phyloP scores from a whole-genome alignment of 2,329 filamentous ascomycete genomes.

The Alternaria infectoria region DNA sequence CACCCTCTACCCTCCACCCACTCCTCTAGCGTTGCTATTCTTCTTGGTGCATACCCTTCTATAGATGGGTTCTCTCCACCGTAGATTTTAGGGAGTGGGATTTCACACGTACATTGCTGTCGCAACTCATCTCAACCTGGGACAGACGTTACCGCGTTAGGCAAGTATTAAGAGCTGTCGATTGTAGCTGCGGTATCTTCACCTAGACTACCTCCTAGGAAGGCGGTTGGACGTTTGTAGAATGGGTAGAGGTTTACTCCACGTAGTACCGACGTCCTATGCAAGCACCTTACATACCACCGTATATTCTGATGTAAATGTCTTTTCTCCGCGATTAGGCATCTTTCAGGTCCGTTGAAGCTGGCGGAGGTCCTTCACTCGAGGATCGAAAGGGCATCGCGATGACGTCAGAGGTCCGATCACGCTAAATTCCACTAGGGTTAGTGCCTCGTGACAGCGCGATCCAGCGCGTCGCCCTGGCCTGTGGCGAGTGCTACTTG shows the following conservation, averaged over 20 bases:
- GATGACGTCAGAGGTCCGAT: not conserved
- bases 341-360: not conserved
- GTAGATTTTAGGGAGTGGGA: not conserved
- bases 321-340: not conserved
- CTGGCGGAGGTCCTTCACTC: not conserved
- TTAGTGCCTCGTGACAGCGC: conserved; percentile 24
- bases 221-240: not conserved
- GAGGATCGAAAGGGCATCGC: not conserved
- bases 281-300: not conserved
- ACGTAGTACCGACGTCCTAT: no score
- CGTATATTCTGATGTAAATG: not conserved
- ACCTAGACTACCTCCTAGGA: not conserved
- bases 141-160: not conserved
- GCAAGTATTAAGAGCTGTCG: not conserved
- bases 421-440: not conserved
- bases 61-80: not conserved
- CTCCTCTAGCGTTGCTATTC: not conserved
- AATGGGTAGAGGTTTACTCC: not conserved
- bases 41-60: not conserved
- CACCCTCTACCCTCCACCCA: not conserved
- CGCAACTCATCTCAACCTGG: not conserved
- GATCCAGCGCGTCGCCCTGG: conserved; percentile 15
- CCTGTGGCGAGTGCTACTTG: conserved; percentile 8
- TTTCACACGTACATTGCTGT: not conserved
- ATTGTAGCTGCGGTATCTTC: not conserved